Evolutionary conservation across 208 protist species (phyloP), one percentile per base, ranked within the genome.

Genomic region (Acanthamoeba culbertsoni): DNA sequence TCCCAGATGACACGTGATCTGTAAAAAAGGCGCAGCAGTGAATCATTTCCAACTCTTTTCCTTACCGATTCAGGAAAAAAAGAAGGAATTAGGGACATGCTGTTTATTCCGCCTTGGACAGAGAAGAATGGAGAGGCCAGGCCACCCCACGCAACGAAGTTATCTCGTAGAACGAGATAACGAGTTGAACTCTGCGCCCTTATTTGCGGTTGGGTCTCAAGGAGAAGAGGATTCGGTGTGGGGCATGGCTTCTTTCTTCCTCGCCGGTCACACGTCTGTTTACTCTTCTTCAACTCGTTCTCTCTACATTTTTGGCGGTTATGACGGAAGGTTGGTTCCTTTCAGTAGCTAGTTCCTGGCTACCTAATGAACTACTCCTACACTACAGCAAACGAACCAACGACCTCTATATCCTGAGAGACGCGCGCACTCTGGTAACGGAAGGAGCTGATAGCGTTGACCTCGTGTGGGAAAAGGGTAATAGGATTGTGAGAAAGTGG

Each of bases 401-500:
- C 71, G 37, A 79, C 71, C 71, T 79, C 18, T 48, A 79, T 42
- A 42, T 79, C 40, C 71, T 79, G 6, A 33, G 71, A 0, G 51
- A 79, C 26, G 71, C 71, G 0, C 14, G 51, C 14, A 35, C 71
- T 18, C 40, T 79, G 40, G 42, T 42, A 16, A n/a, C 40, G 26
- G 71, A 79, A 23, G 71, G 71, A 45, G 71, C 71, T 18, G 71
- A 79, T 33, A 79, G 71, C n/a, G 71, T 1, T n/a, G 71, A 79
- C 7, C 71, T 79, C 28, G 12, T 51, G 0, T 79, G 71, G 71
- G 71, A 53, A 31, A 45, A 48, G 31, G 71, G 71, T 79, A 43
- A 75, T 28, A 1, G 71, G 23, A 16, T 51, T 79, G 42, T 33
- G 6, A 8, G 62, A 42, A 33, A 28, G 14, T 0, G 23, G 37